These are phyloP conservation scores for Helminthosporium solani DNA, from an alignment of 2,329 filamentous ascomycete genomes.

Conservation along the genomic window DNA sequence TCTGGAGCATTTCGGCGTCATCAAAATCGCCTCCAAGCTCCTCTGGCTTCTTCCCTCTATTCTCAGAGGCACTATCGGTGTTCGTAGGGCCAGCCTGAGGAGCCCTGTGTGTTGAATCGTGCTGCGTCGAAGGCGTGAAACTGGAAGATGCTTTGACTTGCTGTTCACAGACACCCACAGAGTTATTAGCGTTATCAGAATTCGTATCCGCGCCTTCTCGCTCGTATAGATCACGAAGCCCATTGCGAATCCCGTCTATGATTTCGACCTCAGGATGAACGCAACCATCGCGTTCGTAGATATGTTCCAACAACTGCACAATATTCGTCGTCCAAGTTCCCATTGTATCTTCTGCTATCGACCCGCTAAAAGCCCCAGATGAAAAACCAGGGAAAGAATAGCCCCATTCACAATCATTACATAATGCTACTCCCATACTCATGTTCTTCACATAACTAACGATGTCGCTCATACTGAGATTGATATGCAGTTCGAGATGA, in stretches of 20 bases:
- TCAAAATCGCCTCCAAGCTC: not conserved
- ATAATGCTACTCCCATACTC: slow-evolving; percentile 12
- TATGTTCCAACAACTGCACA: slow-evolving; percentile 13
- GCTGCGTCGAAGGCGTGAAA: not conserved
- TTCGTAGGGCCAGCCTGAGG: not conserved
- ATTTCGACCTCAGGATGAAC: slow-evolving; percentile 13
- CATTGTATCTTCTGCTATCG: slow-evolving; percentile 6
- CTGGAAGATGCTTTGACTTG: not conserved
- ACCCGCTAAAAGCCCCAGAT: slow-evolving; percentile 13
- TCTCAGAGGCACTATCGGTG: not conserved
- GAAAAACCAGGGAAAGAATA: slow-evolving; percentile 6
- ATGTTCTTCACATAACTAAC: slow-evolving; percentile 14
- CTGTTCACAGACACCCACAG: not conserved
- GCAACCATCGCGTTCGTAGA: slow-evolving; percentile 9
- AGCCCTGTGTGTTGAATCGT: not conserved
- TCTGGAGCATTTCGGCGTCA: not conserved
- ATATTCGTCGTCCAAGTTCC: slow-evolving; percentile 17
- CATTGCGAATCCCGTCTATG: slow-evolving; percentile 13
- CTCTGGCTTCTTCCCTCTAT: not conserved
- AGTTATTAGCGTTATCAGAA: slow-evolving; percentile 7
- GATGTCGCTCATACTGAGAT: not conserved
- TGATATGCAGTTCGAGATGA: not conserved
- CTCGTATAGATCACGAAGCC: slow-evolving; percentile 5
- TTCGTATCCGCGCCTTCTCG: slow-evolving; percentile 7
- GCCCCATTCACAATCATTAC: slow-evolving; percentile 24